Evolutionary conservation across 768 basidiomycete species (phyloP), one percentile per base, ranked within the genome.

Genomic region (Tulasnella sp.): DNA sequence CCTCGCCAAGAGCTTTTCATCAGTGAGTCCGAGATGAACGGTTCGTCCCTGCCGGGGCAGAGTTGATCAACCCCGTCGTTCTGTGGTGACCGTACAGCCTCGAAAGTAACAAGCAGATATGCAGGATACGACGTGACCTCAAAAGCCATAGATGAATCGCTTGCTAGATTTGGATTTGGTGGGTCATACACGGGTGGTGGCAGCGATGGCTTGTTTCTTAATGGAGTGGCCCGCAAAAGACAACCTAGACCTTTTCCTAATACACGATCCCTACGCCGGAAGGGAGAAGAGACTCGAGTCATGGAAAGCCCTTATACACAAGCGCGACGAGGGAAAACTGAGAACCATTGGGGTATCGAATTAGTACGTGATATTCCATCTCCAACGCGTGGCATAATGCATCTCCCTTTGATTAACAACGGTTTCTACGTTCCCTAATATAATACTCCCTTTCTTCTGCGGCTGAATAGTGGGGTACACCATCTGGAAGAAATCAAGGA

Each of bases 311-410:
- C 85, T 95, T 15, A 83, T 90, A 6, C 89, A 91, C 46, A 88
- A 88, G n/a, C 88, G 88, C 80, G 82, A 80, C 48, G 87, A 84
- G 3, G 93, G 93, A 3, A 92, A 92, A 81, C 87, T 94, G 73
- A 87, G 88, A 79, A 86, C 87, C 5, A 88, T 93, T n/a, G 93
- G 93, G 2, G 93, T 95, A 9, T 94, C 92, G 0, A 95, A 95
- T 84, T 95, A 90, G 92, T 93, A 81, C 70, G 91, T 82, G 29
- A 20, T 32, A 26, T n/a, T 26, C 9, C 10, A 23, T 29, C 57
- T 23, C 57, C 2, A 23, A 23, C 57, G 57, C 32, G 32, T 55
- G n/a, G 42, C 48, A 26, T 13, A 37, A 67, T 35, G 75, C 70
- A 79, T 72, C 37, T 70, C 76, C 32, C 35, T 77, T 26, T 37